These are phyloP conservation scores for Seiridium cupressi DNA, from an alignment of 2,329 filamentous ascomycete species.

Conservation along the genomic window DNA sequence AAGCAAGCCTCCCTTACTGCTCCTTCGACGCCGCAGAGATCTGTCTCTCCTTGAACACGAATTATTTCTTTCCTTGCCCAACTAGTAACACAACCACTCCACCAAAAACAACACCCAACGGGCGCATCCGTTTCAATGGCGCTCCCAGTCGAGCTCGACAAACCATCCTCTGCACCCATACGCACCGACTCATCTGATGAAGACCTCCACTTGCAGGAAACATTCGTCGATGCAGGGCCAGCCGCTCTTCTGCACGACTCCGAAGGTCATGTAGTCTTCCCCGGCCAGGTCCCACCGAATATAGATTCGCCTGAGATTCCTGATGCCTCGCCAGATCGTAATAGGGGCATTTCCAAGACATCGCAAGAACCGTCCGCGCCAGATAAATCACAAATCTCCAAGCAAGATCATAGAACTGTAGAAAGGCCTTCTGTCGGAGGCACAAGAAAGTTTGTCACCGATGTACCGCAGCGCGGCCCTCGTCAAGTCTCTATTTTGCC, in stretches of 20 bases:
- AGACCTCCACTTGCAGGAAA: conserved; percentile 11
- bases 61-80: too few relatives aligned
- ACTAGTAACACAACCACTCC: not conserved
- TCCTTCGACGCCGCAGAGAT: too few relatives aligned
- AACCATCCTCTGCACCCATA: conserved; percentile 22
- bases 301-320: conserved; percentile 17
- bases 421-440: conserved; percentile 13
- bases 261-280: conserved; percentile 20
- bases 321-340: conserved; percentile 7
- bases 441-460: conserved; percentile 16
- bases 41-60: too few relatives aligned
- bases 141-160: conserved; percentile 22
- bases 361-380: not conserved
- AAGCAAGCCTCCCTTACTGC: too few relatives aligned
- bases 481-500: conserved; percentile 12
- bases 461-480: conserved; percentile 12
- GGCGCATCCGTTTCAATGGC: conserved; percentile 15
- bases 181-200: conserved; percentile 12
- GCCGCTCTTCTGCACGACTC: conserved; percentile 17
- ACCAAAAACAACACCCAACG: not conserved
- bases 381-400: not conserved
- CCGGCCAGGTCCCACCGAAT: conserved; percentile 21
- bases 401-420: not conserved
- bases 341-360: conserved; percentile 13
- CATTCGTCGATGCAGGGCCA: conserved; percentile 11